Conservation (phyloP, 208 protist genomes). For the Porcisia hertigi region DNA sequence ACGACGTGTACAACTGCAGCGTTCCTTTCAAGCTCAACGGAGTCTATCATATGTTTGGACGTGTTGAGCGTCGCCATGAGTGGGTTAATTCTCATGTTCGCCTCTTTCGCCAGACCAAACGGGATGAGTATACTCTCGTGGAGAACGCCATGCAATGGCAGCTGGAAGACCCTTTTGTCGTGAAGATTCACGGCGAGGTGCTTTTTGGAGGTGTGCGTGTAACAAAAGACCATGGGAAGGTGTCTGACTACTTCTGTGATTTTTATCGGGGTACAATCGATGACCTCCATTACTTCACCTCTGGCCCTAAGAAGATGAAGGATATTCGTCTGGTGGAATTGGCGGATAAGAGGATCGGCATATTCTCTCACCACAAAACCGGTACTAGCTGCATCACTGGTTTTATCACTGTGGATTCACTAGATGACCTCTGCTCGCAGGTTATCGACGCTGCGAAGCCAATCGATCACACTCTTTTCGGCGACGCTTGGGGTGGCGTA, state of each 20-base stretch:
- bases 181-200: constrained; percentile 48
- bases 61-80: constrained; percentile 48
- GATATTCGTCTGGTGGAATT: constrained; percentile 58
- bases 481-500: constrained; percentile 59
- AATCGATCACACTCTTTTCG: constrained; percentile 68
- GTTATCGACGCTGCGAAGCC: constrained; percentile 48
- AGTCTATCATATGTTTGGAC: constrained; percentile 46
- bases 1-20: constrained; percentile 70
- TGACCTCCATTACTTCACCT: constrained; percentile 58
- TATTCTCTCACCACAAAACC: constrained; percentile 63
- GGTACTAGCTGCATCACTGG: constrained; percentile 49
- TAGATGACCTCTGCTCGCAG: constrained; percentile 50
- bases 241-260: constrained; percentile 54
- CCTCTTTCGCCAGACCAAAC: constrained; percentile 47
- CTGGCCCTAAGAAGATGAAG: constrained; percentile 59
- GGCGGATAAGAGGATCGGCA: constrained; percentile 46
- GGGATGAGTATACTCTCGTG: constrained; percentile 57
- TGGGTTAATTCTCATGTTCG: constrained; percentile 58
- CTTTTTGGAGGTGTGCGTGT: constrained; percentile 57
- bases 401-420: constrained; percentile 45
- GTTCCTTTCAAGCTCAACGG: constrained; percentile 51
- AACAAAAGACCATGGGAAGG: constrained; percentile 49
- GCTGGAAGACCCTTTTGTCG: constrained; percentile 57
- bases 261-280: constrained; percentile 45
- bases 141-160: constrained; percentile 43